Evolutionary conservation across 1,284 basidiomycete genomes (phyloP), one percentile per base, ranked within the genome.

Genomic region (Fomes fomentarius): DNA sequence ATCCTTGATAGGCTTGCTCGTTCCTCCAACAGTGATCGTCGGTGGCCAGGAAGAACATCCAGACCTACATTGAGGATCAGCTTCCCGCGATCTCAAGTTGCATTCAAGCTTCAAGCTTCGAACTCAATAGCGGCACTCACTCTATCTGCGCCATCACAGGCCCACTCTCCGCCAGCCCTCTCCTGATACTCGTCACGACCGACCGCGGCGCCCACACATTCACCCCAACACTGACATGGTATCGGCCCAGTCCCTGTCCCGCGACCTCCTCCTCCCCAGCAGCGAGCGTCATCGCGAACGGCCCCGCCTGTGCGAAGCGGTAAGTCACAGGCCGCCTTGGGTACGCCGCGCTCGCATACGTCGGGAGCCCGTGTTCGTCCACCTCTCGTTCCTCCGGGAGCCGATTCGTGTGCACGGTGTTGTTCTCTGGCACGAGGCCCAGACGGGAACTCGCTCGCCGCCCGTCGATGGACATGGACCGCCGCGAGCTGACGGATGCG

Each of bases 161-260:
- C 5, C 65, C 67, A 17, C 61, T 59, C 26, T 62, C 63, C 15
- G 38, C 44, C 42, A 52, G 7, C 10, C 65, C 65, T 37, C 66
- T 52, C 39, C 66, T 47, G 12, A 69, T 52, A 19, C 47, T 65
- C 24, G 66, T 67, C 37, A 65, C 57, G 19, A 52, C 58, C 25
- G 51, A 56, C 34, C 50, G 61, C 19, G 66, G 61, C 60, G 66
- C 66, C 65, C 61, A 65, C 28, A 67, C 58, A 30, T 69, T 64
- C 24, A 66, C 37, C 52, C 57, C 17, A 49, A 12, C 1, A 43
- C 49, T n/a, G 33, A 17, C 9, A 33, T n/a, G n/a, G n/a, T n/a
- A n/a, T n/a, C n/a, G n/a, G n/a, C n/a, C n/a, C n/a, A n/a, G n/a
- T n/a, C n/a, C n/a, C n/a, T n/a, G n/a, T n/a, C n/a, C n/a, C n/a